These are phyloP conservation scores for Globisporangium spinosum DNA, from an alignment of 352 stramenopile genomes.

Conservation along the genomic window DNA sequence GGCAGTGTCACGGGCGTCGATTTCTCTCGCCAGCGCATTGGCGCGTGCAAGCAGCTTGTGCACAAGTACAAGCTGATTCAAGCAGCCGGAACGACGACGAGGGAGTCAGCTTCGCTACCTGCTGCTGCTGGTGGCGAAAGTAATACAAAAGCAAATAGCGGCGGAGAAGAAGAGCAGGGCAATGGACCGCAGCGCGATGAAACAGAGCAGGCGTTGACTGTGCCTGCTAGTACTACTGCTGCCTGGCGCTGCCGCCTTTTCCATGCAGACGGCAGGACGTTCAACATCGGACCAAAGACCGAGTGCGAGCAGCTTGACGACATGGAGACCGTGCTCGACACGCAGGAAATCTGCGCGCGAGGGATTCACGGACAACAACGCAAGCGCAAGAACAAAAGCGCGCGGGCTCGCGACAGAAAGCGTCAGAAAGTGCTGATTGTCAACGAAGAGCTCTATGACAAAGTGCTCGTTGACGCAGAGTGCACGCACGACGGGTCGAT, in stretches of 20 bases:
- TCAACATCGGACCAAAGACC: constrained; percentile 50
- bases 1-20: constrained; percentile 86
- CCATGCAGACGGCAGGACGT: constrained; percentile 73
- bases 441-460: constrained; percentile 77
- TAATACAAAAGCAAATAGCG: neutral
- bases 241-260: constrained; percentile 74
- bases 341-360: constrained; percentile 50
- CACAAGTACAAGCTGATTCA: constrained; percentile 91
- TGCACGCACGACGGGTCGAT: constrained; percentile 95
- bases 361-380: constrained; percentile 34
- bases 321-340: constrained; percentile 62
- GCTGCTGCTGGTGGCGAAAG: neutral
- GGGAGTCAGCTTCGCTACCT: neutral
- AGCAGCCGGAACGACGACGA: constrained; percentile 4
- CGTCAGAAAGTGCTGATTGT: constrained; percentile 28
- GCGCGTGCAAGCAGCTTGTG: constrained; percentile 86
- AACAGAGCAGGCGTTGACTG: neutral
- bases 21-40: constrained; percentile 78
- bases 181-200: too few species aligned
- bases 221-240: neutral
- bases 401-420: constrained; percentile 54
- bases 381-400: constrained; percentile 93
- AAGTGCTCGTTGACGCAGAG: constrained; percentile 94
- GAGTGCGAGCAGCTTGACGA: constrained; percentile 35
- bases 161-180: neutral